Evolutionary conservation across 2,329 filamentous ascomycete species (phyloP).

Genomic region (Arthrobotrys musiformis): DNA sequence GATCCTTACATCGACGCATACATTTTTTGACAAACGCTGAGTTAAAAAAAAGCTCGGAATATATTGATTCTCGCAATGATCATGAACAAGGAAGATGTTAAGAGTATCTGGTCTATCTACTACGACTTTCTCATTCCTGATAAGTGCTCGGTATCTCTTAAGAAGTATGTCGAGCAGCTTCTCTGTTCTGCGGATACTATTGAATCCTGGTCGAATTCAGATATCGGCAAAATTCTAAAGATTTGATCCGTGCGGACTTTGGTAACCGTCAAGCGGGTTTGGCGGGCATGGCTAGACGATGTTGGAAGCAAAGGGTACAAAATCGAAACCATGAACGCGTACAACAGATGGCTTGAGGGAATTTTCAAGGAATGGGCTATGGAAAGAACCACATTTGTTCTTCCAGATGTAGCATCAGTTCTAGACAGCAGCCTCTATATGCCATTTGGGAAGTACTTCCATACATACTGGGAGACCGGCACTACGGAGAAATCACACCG

Average conservation of each 20-base stretch:
- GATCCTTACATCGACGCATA: background rate
- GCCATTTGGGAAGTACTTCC: background rate
- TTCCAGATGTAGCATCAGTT: background rate
- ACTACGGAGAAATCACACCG: background rate
- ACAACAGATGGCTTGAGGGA: background rate
- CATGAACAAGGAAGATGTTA: background rate
- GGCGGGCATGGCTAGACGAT: slow-evolving; percentile 5
- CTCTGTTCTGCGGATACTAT: background rate
- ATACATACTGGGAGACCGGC: background rate
- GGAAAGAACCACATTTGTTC: background rate
- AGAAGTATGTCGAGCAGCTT: background rate
- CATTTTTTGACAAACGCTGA: background rate
- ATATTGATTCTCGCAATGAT: slow-evolving; percentile 20
- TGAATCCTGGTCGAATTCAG: slow-evolving; percentile 9
- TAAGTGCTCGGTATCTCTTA: background rate
- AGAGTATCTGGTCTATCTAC: slow-evolving; percentile 23
- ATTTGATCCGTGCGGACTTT: slow-evolving; percentile 21
- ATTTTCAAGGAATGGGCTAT: background rate
- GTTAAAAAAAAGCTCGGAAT: slow-evolving; percentile 9
- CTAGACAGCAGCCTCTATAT: background rate
- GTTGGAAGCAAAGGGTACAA: background rate
- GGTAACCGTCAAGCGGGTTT: background rate
- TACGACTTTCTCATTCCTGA: slow-evolving; percentile 24
- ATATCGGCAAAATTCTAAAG: background rate
- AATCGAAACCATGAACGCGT: background rate